Percentiles rank a stretch among this genome's conserved stretches.
Evolutionary conservation across 306 rosid genomes (phyloP).

Genomic region (peach (Prunus persica)): DNA sequence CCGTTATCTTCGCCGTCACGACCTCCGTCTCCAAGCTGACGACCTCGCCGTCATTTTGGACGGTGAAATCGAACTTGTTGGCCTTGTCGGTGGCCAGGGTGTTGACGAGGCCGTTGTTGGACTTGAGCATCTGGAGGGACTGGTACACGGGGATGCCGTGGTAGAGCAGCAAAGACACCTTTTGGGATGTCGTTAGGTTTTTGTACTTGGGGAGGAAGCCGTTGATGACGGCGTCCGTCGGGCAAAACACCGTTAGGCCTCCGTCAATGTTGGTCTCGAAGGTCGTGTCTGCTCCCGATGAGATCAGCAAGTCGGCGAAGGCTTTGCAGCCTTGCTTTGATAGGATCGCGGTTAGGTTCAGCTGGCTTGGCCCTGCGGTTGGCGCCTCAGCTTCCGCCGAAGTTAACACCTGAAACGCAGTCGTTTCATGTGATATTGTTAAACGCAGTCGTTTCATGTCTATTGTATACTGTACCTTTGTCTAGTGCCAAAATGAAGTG

Average conservation of each 20-base stretch:
- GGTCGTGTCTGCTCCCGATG: slow-evolving; percentile 54
- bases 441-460: neutral
- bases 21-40: slow-evolving; percentile 63
- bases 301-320: slow-evolving; percentile 55
- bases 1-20: slow-evolving; percentile 50
- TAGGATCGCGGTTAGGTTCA: slow-evolving; percentile 58
- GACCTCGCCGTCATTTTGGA: slow-evolving; percentile 78
- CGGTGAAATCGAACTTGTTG: slow-evolving; percentile 75
- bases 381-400: slow-evolving; percentile 98
- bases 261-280: slow-evolving; percentile 62
- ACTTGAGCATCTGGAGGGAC: slow-evolving; percentile 67
- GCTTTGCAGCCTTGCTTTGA: slow-evolving; percentile 87
- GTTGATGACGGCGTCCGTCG: slow-evolving; percentile 49
- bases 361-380: slow-evolving; percentile 52
- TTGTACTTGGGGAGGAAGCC: slow-evolving; percentile 65
- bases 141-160: slow-evolving; percentile 81
- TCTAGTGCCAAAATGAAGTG: neutral
- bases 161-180: slow-evolving; percentile 53
- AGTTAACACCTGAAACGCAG: slow-evolving; percentile 36
- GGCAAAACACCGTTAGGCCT: slow-evolving; percentile 89
- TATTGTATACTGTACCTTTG: neutral
- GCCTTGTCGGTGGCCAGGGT: slow-evolving; percentile 80
- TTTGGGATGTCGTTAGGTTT: slow-evolving; percentile 60
- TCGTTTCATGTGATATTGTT: neutral
- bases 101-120: slow-evolving; percentile 72